These are phyloP conservation scores for Candida krabiensis DNA, from an alignment of 805 yeast genomes.

Conservation along the genomic window DNA sequence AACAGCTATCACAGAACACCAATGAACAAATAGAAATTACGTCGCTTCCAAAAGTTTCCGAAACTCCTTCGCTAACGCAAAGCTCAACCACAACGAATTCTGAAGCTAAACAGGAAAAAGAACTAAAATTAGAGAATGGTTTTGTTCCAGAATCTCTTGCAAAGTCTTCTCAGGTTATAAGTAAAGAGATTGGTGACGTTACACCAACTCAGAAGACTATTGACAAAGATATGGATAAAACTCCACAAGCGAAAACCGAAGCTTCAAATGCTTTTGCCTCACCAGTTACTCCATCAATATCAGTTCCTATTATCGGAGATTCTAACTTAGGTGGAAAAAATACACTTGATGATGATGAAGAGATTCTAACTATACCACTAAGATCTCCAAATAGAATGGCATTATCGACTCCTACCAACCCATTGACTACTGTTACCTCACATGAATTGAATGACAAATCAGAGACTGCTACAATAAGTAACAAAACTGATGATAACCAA, in stretches of 20 bases:
- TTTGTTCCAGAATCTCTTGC: not conserved
- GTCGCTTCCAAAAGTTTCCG: constrained; percentile 16
- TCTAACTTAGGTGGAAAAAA: constrained; percentile 1
- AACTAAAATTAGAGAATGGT: not conserved
- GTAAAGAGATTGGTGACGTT: too few species aligned
- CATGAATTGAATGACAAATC: constrained; percentile 5
- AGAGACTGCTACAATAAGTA: not conserved
- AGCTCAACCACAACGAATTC: not conserved
- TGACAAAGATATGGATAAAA: too few species aligned
- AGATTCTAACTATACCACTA: constrained; percentile 28
- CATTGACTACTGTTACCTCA: constrained; percentile 13
- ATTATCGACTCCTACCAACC: constrained; percentile 7
- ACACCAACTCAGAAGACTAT: not conserved
- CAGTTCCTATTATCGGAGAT: not conserved
- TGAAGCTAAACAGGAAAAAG: constrained; percentile 3
- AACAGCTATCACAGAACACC: constrained; percentile 10
- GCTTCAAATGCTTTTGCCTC: not conserved
- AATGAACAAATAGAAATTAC: constrained; percentile 14
- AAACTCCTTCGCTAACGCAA: constrained; percentile 6
- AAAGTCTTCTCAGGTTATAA: not conserved
- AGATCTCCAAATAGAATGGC: constrained; percentile 31
- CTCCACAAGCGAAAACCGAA: too few species aligned
- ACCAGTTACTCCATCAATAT: not conserved
- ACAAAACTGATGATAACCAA: constrained; percentile 1
- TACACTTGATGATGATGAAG: constrained; percentile 18